Conservation (phyloP, 495 filamentous ascomycete species). For the Pyrenopolyporus hunteri region DNA sequence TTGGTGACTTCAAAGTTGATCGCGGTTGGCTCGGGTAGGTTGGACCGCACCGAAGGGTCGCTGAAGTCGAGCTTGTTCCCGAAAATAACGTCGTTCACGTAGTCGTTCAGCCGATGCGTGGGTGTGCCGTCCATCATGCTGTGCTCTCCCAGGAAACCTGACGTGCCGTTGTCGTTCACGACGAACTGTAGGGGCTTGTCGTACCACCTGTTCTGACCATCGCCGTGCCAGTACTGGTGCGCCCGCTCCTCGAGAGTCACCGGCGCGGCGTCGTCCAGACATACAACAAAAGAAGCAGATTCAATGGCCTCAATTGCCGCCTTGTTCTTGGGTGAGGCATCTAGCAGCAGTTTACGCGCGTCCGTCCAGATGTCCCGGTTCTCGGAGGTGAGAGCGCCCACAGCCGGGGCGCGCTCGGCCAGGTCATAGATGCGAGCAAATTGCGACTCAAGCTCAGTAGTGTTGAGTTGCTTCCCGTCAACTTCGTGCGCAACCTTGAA, state of each 20-base stretch:
- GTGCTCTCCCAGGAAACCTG: conserved; percentile 98
- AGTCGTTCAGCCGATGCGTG: conserved; percentile 95
- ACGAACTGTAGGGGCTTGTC: conserved; percentile 99
- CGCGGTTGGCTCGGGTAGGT: conserved; percentile 78
- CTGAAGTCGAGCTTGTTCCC: conserved; percentile 89
- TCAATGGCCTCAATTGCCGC: conserved; percentile 80
- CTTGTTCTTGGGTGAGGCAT: conserved; percentile 76
- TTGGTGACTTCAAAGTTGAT: conserved; percentile 79
- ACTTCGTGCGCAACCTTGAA: conserved; percentile 83
- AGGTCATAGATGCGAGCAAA: conserved; percentile 85
- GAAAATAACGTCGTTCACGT: conserved; percentile 86
- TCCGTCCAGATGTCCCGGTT: conserved; percentile 94
- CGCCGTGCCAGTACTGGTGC: conserved; percentile 97
- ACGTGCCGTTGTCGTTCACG: conserved; percentile 95
- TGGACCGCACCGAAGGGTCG: conserved; percentile 73
- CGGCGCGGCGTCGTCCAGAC: conserved; percentile 90
- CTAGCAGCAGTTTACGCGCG: conserved; percentile 76
- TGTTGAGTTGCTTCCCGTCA: conserved; percentile 81
- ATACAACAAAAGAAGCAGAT: conserved; percentile 89
- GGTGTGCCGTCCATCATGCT: conserved; percentile 99
- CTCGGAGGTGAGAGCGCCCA: conserved; percentile 87
- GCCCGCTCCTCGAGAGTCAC: conserved; percentile 96
- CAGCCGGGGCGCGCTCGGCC: conserved; percentile 68
- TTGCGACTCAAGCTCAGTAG: conserved; percentile 84
- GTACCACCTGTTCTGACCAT: conserved; percentile 94